Base-by-base conservation (phyloP, 2,329 filamentous ascomycete species). In the Peltaster fructicola region DNA sequence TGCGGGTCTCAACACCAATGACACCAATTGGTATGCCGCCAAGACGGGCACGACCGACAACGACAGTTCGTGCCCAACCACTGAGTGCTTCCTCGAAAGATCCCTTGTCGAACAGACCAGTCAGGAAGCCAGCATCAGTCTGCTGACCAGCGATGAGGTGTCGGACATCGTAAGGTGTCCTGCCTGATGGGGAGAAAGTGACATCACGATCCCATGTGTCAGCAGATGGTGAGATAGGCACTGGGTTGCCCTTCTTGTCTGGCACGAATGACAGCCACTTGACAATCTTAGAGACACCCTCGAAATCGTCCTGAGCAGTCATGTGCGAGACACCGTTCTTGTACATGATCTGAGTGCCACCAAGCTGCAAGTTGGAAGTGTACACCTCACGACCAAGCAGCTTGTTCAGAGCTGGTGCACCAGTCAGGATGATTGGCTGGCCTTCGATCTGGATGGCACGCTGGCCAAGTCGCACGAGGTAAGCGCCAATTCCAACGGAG, bases 291-390 rank as follows among this genome's bases (percentile, higher is more conserved):
- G 79, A 82, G 12, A 98, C 79, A 68, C 88, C 88, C 45, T 85
- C 84, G 44, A 98, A 95, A 59, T 98, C 88, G 47, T 98, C 85
- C 41, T 76, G 78, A 45, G 88, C 88, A 39, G 85, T 93, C 79
- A 95, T 85, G 63, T 98, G 88, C 12, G 88, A 95, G 20, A 98
- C 88, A 70, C 88, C 88, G 52, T 98, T 98, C 61, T 80, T 84
- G 71, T 98, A 95, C 88, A 98, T 98, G 67, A 98, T 98, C 58
- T 98, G 88, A n/a, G 88, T 98, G 43, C 88, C 88, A 72, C 88
- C 88, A 37, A 98, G 80, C 63, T 98, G 88, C 48, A 98, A 59
- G 67, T 98, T 98, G 32, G 88, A 95, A 13, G 88, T 93, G 62
- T 98, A 98, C 15, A 98, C 85, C 56, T 98, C 88, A 41, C 90